A percentile compares a stretch with the other conserved stretches of the same genome.
These are phyloP conservation scores for Penicillium concentricum DNA, from an alignment of 2,329 filamentous ascomycete genomes.

Conservation along the genomic window DNA sequence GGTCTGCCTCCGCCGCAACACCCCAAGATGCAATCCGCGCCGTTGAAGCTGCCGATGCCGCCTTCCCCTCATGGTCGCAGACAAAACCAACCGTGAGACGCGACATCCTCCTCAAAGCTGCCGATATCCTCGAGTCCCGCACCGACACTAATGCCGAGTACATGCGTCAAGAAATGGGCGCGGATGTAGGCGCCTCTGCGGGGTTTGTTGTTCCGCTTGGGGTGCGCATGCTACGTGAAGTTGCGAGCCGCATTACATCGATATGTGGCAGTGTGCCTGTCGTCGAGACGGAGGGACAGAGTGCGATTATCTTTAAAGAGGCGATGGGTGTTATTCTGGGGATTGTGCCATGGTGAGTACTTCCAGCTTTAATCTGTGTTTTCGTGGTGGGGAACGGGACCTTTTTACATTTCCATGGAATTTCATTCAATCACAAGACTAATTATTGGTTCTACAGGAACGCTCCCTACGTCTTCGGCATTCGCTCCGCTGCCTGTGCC, in stretches of 20 bases:
- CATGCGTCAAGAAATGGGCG: constrained; percentile 58
- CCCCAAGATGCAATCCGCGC: constrained; percentile 46
- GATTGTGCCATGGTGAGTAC: constrained; percentile 71
- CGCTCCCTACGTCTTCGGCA: constrained; percentile 52
- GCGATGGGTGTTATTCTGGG: constrained; percentile 75
- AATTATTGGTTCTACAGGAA: constrained; percentile 42
- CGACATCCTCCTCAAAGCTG: constrained; percentile 68
- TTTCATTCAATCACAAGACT: background rate
- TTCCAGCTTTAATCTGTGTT: background rate
- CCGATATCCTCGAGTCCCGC: constrained; percentile 52
- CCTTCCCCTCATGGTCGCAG: constrained; percentile 66
- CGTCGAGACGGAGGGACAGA: constrained; percentile 51
- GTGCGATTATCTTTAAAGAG: constrained; percentile 67
- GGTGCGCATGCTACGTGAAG: constrained; percentile 47
- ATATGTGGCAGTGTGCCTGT: constrained; percentile 52
- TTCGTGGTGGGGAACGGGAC: background rate
- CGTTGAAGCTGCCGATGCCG: constrained; percentile 58
- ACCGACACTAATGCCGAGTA: constrained; percentile 56
- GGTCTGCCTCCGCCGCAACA: constrained; percentile 55
- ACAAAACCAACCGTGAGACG: constrained; percentile 62
- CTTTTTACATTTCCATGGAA: background rate
- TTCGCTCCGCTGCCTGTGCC: constrained; percentile 57
- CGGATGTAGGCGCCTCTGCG: constrained; percentile 35
- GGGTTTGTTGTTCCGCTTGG: constrained; percentile 32
- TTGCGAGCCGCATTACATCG: constrained; percentile 49